A percentile compares a stretch with the other conserved stretches of the same genome.
phyloP scores from a whole-genome alignment of 148 eudicot genomes.

The Silene conica region DNA sequence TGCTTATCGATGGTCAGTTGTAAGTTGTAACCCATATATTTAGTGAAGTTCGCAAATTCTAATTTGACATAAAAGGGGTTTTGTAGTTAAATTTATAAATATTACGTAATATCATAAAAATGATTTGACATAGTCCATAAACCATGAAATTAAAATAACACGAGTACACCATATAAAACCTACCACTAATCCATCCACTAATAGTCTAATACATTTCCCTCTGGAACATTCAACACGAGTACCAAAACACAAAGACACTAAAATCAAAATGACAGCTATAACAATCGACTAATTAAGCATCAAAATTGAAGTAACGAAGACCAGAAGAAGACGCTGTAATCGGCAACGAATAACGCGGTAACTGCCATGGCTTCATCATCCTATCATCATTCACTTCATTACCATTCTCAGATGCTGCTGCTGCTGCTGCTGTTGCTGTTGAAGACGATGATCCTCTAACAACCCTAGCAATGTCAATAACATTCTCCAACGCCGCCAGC shows the following conservation, averaged over 20 bases:
- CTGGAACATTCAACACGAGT: neutral
- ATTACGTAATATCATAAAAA: too few species aligned
- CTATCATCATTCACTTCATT: constrained; percentile 22
- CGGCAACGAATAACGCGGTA: constrained; percentile 29
- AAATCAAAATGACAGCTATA: neutral
- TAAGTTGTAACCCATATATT: too few species aligned
- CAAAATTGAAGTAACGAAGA: constrained; percentile 10
- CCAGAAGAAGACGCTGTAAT: constrained; percentile 24
- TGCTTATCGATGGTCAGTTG: too few species aligned
- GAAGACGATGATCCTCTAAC: constrained; percentile 16
- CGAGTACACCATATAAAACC: neutral
- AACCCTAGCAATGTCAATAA: constrained; percentile 29
- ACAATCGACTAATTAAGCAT: neutral
- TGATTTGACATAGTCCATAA: too few species aligned
- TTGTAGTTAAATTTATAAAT: too few species aligned
- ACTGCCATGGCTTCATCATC: constrained; percentile 43
- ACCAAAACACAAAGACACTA: neutral
- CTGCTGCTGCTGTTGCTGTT: neutral
- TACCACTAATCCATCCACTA: neutral
- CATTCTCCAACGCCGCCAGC: constrained; percentile 42
- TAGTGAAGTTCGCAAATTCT: too few species aligned
- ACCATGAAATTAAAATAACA: neutral
- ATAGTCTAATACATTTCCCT: too few species aligned
- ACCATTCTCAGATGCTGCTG: neutral
- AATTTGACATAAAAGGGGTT: too few species aligned